phyloP scores from a whole-genome alignment of 768 basidiomycete species.

The Pleurotus cornucopiae region DNA sequence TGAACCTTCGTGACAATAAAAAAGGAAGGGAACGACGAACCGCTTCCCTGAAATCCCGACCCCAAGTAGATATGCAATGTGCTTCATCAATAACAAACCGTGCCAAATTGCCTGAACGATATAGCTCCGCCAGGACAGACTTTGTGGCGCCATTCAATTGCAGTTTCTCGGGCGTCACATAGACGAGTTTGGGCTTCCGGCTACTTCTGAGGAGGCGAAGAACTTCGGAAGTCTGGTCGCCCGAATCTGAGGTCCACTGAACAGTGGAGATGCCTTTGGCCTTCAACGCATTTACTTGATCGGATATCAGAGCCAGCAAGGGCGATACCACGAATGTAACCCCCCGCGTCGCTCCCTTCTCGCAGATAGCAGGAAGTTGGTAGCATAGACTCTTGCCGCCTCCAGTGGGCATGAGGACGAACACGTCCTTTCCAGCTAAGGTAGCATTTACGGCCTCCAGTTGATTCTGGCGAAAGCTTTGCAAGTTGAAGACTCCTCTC shows the following conservation, averaged over 20 bases:
- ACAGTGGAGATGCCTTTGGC: slow-evolving; percentile 67
- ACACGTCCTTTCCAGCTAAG: slow-evolving; percentile 78
- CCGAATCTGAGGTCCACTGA: slow-evolving; percentile 58
- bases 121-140: slow-evolving; percentile 52
- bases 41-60: slow-evolving; percentile 85
- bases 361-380: slow-evolving; percentile 86
- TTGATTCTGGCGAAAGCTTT: slow-evolving; percentile 77
- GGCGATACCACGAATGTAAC: slow-evolving; percentile 91
- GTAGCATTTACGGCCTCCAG: slow-evolving; percentile 81
- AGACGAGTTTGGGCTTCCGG: slow-evolving; percentile 65
- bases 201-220: slow-evolving; percentile 38
- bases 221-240: slow-evolving; percentile 19
- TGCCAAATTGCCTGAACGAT: slow-evolving; percentile 57
- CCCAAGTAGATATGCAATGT: slow-evolving; percentile 94
- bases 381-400: slow-evolving; percentile 89
- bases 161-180: slow-evolving; percentile 91
- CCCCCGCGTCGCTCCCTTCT: slow-evolving; percentile 64
- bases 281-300: slow-evolving; percentile 73
- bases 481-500: slow-evolving; percentile 55
- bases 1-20: not conserved
- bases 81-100: slow-evolving; percentile 96
- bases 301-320: slow-evolving; percentile 81
- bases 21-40: slow-evolving; percentile 33
- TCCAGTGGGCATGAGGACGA: slow-evolving; percentile 95
- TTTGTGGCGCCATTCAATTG: slow-evolving; percentile 55